Evolutionary conservation across 345 rosid genomes (phyloP).

Genomic region (Turritis glabra): DNA sequence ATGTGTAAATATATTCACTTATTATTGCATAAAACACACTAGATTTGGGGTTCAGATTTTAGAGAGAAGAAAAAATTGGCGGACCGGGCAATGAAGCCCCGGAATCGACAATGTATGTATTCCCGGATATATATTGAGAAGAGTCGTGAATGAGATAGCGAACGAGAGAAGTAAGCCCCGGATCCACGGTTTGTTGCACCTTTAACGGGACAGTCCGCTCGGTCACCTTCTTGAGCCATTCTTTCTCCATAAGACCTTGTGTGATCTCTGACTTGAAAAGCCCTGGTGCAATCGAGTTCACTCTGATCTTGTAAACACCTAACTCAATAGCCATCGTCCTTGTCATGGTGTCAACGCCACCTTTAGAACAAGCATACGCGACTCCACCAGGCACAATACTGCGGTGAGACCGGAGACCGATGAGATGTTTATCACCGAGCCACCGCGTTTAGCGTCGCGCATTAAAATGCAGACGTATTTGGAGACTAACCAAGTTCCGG

Average conservation of each 20-base stretch:
- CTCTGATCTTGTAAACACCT: neutral
- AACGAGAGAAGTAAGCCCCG: neutral
- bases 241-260: neutral
- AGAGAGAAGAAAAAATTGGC: neutral
- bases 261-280: neutral
- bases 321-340: neutral
- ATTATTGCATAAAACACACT: neutral
- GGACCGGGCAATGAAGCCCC: neutral
- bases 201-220: neutral
- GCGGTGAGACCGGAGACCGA: neutral
- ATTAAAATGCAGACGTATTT: neutral
- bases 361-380: neutral
- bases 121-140: neutral
- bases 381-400: neutral
- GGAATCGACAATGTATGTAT: neutral
- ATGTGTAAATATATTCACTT: neutral
- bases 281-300: neutral
- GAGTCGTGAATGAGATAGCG: neutral
- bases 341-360: neutral
- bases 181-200: neutral
- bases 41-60: neutral
- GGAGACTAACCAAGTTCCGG: neutral
- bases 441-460: neutral
- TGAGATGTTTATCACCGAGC: neutral
- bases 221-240: neutral